Conservation (phyloP, 2,329 filamentous ascomycete species). For the Calonectria pauciramosa region DNA sequence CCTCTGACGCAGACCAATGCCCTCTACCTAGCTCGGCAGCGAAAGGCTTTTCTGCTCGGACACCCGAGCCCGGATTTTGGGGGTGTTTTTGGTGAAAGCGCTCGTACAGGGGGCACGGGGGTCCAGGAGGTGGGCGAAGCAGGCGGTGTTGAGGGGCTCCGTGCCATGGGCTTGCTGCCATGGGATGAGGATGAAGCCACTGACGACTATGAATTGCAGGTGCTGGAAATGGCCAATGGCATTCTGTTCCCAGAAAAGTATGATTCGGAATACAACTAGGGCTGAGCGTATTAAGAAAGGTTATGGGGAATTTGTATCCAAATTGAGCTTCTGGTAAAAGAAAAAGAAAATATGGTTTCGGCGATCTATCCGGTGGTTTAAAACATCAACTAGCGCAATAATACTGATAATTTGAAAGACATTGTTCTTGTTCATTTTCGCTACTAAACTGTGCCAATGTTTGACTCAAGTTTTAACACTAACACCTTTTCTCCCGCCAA, state of each 20-base stretch:
- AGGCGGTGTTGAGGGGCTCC: slow-evolving; percentile 55
- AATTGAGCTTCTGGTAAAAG: background rate
- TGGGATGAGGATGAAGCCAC: slow-evolving; percentile 55
- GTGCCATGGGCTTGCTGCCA: slow-evolving; percentile 57
- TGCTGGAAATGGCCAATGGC: slow-evolving; percentile 55
- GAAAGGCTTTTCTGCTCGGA: slow-evolving; percentile 58
- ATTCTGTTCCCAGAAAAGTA: slow-evolving; percentile 58
- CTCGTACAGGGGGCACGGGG: slow-evolving; percentile 51
- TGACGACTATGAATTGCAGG: slow-evolving; percentile 49
- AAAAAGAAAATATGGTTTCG: too few species aligned
- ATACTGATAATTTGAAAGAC: background rate
- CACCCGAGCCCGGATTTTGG: slow-evolving; percentile 57
- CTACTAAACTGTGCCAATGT: slow-evolving; percentile 30
- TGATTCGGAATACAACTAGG: slow-evolving; percentile 39
- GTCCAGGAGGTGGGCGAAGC: slow-evolving; percentile 55
- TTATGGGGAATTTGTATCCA: background rate
- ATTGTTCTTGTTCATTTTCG: background rate
- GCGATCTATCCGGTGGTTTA: too few species aligned
- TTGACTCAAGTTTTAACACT: slow-evolving; percentile 28
- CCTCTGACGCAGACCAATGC: slow-evolving; percentile 59
- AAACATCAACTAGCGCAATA: background rate
- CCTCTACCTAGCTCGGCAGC: slow-evolving; percentile 57
- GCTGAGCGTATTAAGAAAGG: background rate
- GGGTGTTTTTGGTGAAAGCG: slow-evolving; percentile 50
- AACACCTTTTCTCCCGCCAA: slow-evolving; percentile 34